These are phyloP conservation scores for Alternaria ventricosa DNA, from an alignment of 2,329 filamentous ascomycete genomes.

Conservation along the genomic window DNA sequence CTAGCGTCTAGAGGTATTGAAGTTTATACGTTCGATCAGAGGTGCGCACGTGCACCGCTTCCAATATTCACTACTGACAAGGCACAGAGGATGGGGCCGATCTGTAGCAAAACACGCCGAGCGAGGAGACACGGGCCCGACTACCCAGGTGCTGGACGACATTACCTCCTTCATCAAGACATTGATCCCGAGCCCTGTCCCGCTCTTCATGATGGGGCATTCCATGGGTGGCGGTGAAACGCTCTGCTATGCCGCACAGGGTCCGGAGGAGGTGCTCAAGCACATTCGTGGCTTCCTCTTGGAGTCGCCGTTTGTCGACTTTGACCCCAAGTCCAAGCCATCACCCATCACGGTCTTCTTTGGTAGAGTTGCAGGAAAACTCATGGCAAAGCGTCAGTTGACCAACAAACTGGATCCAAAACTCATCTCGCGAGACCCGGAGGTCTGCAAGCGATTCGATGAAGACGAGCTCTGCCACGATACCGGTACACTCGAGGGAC, in stretches of 20 bases:
- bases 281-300: constrained; percentile 75
- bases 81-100: constrained; percentile 76
- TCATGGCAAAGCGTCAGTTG: constrained; percentile 73
- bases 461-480: constrained; percentile 78
- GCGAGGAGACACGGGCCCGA: constrained; percentile 76
- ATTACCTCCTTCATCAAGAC: constrained; percentile 75
- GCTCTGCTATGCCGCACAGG: constrained; percentile 63
- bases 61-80: constrained; percentile 12
- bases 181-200: constrained; percentile 61
- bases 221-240: constrained; percentile 88
- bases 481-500: constrained; percentile 82
- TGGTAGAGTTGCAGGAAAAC: constrained; percentile 70
- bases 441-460: constrained; percentile 64
- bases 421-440: constrained; percentile 71
- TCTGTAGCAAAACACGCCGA: constrained; percentile 68
- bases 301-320: constrained; percentile 79
- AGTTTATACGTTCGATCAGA: constrained; percentile 81
- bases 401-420: constrained; percentile 68
- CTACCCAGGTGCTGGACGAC: constrained; percentile 74
- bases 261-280: constrained; percentile 59
- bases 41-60: constrained; percentile 38
- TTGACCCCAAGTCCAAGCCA: constrained; percentile 71
- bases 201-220: constrained; percentile 86
- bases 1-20: constrained; percentile 77
- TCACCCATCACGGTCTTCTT: constrained; percentile 66